Conservation (phyloP, 345 rosid genomes). For the Hypericum androsaemum region DNA sequence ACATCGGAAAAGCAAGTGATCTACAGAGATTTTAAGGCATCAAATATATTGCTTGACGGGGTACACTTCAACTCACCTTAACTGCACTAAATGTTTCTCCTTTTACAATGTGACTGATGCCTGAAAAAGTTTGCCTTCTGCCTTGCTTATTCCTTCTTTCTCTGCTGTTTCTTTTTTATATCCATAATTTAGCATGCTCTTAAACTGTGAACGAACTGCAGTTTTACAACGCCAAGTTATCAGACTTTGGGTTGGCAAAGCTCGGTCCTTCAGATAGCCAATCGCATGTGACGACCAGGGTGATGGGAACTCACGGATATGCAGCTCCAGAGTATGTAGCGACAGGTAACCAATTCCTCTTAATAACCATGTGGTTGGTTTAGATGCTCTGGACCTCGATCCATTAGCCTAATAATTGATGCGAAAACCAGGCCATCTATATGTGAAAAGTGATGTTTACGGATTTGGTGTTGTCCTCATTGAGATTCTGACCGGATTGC, state of each 20-base stretch:
- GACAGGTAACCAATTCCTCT: constrained; percentile 44
- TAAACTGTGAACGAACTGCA: constrained; percentile 18
- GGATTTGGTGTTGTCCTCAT: constrained; percentile 87
- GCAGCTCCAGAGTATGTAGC: constrained; percentile 98
- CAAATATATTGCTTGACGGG: constrained; percentile 85
- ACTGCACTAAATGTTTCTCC: not conserved
- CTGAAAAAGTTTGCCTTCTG: not conserved
- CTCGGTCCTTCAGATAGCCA: constrained; percentile 94
- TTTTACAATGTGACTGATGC: not conserved
- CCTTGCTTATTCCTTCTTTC: not conserved
- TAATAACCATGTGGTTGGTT: not conserved
- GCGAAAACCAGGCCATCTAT: constrained; percentile 69
- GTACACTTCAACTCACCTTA: constrained; percentile 22
- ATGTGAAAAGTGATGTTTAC: constrained; percentile 88
- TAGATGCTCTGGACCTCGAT: constrained; percentile 2
- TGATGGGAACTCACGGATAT: constrained; percentile 90
- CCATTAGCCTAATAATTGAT: constrained; percentile 2
- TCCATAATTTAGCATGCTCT: not conserved
- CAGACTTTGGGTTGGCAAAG: constrained; percentile 94
- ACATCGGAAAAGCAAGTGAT: constrained; percentile 79
- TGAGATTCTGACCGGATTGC: constrained; percentile 75
- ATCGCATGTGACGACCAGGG: constrained; percentile 89
- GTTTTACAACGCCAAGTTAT: constrained; percentile 77
- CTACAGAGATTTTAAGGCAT: constrained; percentile 87
- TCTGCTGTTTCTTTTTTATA: not conserved